Conservation (phyloP, 495 filamentous ascomycete genomes). For the Parathielavia hyrcaniae region DNA sequence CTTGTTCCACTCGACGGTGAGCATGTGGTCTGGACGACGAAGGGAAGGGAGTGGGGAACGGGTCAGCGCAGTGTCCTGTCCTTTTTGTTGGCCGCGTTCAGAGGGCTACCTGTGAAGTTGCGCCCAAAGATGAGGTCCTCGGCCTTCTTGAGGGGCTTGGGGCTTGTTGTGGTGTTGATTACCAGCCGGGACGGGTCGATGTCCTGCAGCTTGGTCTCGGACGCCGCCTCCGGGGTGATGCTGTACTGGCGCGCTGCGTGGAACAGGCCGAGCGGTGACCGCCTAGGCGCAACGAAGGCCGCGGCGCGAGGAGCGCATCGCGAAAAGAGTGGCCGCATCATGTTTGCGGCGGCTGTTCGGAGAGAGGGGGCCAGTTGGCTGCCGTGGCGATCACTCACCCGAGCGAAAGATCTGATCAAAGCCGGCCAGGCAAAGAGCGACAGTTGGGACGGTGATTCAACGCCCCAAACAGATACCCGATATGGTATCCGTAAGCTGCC, state of each 20-base stretch:
- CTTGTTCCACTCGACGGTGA: constrained; percentile 89
- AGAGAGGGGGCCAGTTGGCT: background rate
- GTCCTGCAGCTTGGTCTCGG: constrained; percentile 44
- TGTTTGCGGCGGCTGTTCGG: constrained; percentile 9
- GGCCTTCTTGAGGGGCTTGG: constrained; percentile 63
- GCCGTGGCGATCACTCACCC: background rate
- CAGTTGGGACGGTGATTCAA: background rate
- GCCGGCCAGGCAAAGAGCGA: background rate
- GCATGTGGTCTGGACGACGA: constrained; percentile 80
- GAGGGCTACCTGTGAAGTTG: constrained; percentile 69
- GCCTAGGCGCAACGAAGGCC: constrained; percentile 20
- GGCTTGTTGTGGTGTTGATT: constrained; percentile 66
- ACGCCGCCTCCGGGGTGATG: constrained; percentile 50
- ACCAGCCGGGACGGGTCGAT: constrained; percentile 72
- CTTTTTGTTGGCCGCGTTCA: background rate
- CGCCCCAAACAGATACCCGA: background rate
- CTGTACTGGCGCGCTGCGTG: constrained; percentile 49
- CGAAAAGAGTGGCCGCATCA: constrained; percentile 28
- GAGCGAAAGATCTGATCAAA: background rate
- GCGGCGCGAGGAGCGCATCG: constrained; percentile 22
- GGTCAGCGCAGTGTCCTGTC: constrained; percentile 1
- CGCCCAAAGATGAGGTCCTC: constrained; percentile 81
- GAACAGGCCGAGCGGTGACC: constrained; percentile 25
- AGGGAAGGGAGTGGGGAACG: background rate
- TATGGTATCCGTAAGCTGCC: background rate